phyloP scores from a whole-genome alignment of 2,329 filamentous ascomycete species.

The Aciculosporium take region DNA sequence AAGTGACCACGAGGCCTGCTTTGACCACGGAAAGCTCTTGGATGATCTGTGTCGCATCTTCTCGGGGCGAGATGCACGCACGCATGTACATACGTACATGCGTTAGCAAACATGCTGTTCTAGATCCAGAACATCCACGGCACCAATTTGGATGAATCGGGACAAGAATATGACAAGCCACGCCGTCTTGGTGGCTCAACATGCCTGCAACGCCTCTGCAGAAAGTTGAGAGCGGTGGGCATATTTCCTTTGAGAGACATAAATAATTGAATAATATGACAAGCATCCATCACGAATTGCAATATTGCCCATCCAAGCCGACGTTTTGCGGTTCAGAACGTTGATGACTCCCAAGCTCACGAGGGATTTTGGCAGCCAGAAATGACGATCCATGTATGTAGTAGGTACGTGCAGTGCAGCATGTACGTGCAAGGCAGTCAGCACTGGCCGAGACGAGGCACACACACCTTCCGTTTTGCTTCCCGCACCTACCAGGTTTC shows the following conservation, averaged over 20 bases:
- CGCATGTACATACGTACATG: too few species aligned
- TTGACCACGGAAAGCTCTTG: too few species aligned
- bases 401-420: neutral
- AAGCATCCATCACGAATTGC: neutral
- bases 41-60: too few species aligned
- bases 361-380: too few species aligned
- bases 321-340: neutral
- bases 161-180: neutral
- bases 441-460: too few species aligned
- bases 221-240: neutral
- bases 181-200: neutral
- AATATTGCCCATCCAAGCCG: neutral
- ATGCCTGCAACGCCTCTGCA: neutral
- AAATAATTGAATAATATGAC: too few species aligned
- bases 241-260: neutral
- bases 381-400: neutral
- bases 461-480: too few species aligned
- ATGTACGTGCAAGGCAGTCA: neutral
- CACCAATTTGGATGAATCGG: too few species aligned
- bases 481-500: neutral
- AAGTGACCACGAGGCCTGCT: too few species aligned
- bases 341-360: too few species aligned
- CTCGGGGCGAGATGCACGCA: too few species aligned
- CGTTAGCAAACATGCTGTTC: neutral
- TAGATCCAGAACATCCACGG: too few species aligned